phyloP scores from a whole-genome alignment of 1,284 basidiomycete genomes.

The Melampsora larici-populina region DNA sequence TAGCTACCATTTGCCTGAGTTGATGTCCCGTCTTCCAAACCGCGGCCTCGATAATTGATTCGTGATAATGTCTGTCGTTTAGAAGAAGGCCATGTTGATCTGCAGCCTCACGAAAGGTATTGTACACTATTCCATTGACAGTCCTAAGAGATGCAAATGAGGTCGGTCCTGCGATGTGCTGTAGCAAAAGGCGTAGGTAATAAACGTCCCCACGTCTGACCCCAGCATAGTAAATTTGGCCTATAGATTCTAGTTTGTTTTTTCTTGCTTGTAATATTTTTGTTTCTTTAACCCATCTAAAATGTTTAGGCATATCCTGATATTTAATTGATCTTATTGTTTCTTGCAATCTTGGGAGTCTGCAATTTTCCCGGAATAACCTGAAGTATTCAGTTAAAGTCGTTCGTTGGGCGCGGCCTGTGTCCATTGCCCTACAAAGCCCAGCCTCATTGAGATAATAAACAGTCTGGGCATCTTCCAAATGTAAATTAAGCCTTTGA shows the following conservation, averaged over 20 bases:
- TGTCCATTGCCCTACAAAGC: background rate
- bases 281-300: too few species aligned
- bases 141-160: constrained; percentile 52
- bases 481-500: background rate
- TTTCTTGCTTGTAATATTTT: too few species aligned
- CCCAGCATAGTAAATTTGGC: constrained; percentile 55
- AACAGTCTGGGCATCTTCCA: background rate
- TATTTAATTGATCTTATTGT: too few species aligned
- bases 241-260: constrained; percentile 49
- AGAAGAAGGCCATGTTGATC: background rate
- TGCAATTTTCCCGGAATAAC: background rate
- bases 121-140: too few species aligned
- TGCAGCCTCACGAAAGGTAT: too few species aligned
- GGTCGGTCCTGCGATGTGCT: constrained; percentile 53
- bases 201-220: constrained; percentile 55
- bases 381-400: background rate
- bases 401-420: background rate
- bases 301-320: too few species aligned
- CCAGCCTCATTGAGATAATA: background rate
- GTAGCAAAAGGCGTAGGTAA: constrained; percentile 56
- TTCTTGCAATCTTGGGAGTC: background rate
- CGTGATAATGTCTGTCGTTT: constrained; percentile 50
- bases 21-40: background rate
- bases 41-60: constrained; percentile 48
- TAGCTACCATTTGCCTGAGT: background rate